Evolutionary conservation across 1,284 basidiomycete genomes (phyloP).

Genomic region (Quambalaria eucalypti): DNA sequence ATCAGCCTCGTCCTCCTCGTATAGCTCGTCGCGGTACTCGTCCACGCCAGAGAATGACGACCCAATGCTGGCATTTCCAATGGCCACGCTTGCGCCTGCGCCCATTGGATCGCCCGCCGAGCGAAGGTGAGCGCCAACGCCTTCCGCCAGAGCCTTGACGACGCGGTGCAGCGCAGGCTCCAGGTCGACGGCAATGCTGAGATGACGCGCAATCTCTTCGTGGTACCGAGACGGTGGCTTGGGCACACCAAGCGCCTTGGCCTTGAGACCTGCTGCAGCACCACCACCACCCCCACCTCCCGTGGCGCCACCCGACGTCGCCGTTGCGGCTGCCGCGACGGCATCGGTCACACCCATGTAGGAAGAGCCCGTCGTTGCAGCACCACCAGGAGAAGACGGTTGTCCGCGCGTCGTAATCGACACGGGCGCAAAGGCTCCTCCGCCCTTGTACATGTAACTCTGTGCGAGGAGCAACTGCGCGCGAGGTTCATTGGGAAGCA

Average conservation of each 20-base stretch:
- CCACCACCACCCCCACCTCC: no score
- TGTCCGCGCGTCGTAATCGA: not conserved
- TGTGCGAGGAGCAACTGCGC: conserved; percentile 41
- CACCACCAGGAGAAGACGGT: not conserved
- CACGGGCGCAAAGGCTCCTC: conserved; percentile 25
- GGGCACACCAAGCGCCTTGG: conserved; percentile 5
- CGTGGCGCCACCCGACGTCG: no score
- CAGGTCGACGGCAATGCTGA: conserved; percentile 4
- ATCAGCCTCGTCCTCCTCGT: not conserved
- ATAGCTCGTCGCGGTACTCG: not conserved
- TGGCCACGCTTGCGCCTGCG: not conserved
- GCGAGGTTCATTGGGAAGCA: conserved; percentile 36
- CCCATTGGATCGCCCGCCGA: not conserved
- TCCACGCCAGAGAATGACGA: not conserved
- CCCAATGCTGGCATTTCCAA: not conserved
- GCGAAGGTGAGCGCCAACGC: conserved; percentile 2
- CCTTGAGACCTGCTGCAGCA: no score
- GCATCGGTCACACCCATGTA: not conserved
- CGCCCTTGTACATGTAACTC: conserved; percentile 41
- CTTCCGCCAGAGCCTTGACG: conserved; percentile 9
- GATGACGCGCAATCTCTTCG: conserved; percentile 4
- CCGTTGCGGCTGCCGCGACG: not conserved
- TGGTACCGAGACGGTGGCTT: conserved; percentile 2
- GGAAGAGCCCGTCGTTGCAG: not conserved
- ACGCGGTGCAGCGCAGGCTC: conserved; percentile 3